phyloP scores from a whole-genome alignment of 2,329 filamentous ascomycete species.

The Cercospora sp. region DNA sequence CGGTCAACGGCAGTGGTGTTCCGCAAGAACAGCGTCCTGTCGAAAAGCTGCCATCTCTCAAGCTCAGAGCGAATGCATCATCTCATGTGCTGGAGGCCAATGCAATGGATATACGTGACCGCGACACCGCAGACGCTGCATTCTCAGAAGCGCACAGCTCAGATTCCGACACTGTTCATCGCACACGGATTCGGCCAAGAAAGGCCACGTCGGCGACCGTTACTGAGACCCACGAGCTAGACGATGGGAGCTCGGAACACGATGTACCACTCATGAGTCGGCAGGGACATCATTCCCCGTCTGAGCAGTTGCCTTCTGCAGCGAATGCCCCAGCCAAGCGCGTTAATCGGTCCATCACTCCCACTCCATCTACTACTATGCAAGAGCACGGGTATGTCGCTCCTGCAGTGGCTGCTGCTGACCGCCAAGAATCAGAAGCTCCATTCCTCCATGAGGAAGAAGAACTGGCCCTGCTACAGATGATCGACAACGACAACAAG shows the following conservation, averaged over 20 bases:
- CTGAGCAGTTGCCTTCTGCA: neutral
- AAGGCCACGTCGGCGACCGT: neutral
- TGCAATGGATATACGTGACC: neutral
- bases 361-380: neutral
- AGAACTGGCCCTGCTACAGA: conserved; percentile 4
- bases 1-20: neutral
- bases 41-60: neutral
- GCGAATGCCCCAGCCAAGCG: neutral
- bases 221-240: neutral
- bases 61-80: neutral
- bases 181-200: neutral
- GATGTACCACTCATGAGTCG: neutral
- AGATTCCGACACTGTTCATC: neutral
- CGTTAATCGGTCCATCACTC: neutral
- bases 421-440: neutral
- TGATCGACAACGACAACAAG: neutral
- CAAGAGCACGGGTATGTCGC: neutral
- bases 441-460: conserved; percentile 7
- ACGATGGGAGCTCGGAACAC: neutral
- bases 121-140: neutral
- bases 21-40: neutral
- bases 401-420: neutral
- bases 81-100: neutral
- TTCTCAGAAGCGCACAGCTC: neutral
- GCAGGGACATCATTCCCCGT: neutral